A percentile compares a stretch with the other conserved stretches of the same genome.
phyloP scores from a whole-genome alignment of 495 filamentous ascomycete species.

The Aspergillus incahuasiensis region DNA sequence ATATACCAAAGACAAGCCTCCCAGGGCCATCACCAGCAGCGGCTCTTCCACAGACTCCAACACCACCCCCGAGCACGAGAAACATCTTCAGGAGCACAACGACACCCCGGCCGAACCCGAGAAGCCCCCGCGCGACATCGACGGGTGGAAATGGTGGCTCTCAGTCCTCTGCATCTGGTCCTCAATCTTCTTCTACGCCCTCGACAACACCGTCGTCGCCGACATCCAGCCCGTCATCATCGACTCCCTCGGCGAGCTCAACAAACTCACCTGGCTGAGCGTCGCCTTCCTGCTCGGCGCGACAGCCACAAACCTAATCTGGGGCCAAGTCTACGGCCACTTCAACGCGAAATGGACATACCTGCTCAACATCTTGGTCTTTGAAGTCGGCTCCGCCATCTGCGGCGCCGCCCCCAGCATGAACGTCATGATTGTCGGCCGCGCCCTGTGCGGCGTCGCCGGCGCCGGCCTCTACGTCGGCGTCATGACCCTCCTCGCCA shows the following conservation, averaged over 20 bases:
- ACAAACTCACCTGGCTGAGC: slow-evolving; percentile 54
- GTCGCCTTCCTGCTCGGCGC: slow-evolving; percentile 50
- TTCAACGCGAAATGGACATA: slow-evolving; percentile 54
- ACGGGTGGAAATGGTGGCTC: not conserved
- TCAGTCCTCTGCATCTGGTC: not conserved
- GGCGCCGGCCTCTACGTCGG: slow-evolving; percentile 52
- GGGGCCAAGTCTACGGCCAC: slow-evolving; percentile 42
- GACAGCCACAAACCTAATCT: slow-evolving; percentile 40
- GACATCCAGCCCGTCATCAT: slow-evolving; percentile 49
- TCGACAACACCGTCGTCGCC: slow-evolving; percentile 61
- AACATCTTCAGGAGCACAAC: too few species aligned
- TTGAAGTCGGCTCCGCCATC: slow-evolving; percentile 44
- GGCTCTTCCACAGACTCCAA: not conserved
- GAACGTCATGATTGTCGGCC: slow-evolving; percentile 45
- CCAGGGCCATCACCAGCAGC: not conserved
- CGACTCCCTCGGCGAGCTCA: slow-evolving; percentile 40
- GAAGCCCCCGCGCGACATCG: not conserved
- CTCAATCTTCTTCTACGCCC: slow-evolving; percentile 48
- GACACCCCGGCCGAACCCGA: not conserved
- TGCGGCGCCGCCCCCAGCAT: slow-evolving; percentile 50
- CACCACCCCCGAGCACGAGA: not conserved
- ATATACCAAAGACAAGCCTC: not conserved
- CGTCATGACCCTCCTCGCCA: slow-evolving; percentile 39
- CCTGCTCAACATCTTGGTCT: slow-evolving; percentile 40
- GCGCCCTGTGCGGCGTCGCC: slow-evolving; percentile 34